Evolutionary conservation across 768 basidiomycete species (phyloP).

Genomic region (Boletus tomentosulus): DNA sequence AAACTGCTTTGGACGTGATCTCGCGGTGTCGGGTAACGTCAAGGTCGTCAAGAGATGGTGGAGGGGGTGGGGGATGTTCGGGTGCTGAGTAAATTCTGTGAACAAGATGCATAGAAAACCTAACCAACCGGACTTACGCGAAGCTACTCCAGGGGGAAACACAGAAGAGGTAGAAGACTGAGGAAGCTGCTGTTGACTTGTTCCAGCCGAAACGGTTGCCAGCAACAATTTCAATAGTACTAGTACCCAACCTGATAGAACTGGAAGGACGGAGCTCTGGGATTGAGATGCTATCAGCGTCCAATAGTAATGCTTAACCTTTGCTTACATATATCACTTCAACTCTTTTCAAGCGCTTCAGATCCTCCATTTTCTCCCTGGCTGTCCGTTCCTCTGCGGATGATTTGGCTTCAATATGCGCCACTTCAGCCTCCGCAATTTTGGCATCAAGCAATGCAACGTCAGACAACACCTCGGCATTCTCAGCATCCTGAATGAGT

Average conservation of each 20-base stretch:
- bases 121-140: constrained; percentile 43
- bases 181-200: constrained; percentile 48
- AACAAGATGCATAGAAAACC: background rate
- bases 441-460: constrained; percentile 67
- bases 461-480: constrained; percentile 65
- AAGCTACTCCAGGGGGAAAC: constrained; percentile 67
- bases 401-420: constrained; percentile 48
- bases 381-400: constrained; percentile 54
- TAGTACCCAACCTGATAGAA: constrained; percentile 85
- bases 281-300: constrained; percentile 2
- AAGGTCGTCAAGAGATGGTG: constrained; percentile 83
- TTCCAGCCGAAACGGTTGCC: constrained; percentile 86
- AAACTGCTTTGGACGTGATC: constrained; percentile 95
- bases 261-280: constrained; percentile 80
- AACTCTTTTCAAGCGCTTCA: constrained; percentile 83
- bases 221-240: constrained; percentile 89
- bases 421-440: constrained; percentile 60
- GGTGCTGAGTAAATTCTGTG: constrained; percentile 38
- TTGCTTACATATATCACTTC: constrained; percentile 89
- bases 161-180: constrained; percentile 64
- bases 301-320: background rate
- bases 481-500: constrained; percentile 49
- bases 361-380: constrained; percentile 68
- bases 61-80: constrained; percentile 59
- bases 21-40: constrained; percentile 95